phyloP scores from a whole-genome alignment of 805 yeast species.

The Wickerhamiella musiphila region DNA sequence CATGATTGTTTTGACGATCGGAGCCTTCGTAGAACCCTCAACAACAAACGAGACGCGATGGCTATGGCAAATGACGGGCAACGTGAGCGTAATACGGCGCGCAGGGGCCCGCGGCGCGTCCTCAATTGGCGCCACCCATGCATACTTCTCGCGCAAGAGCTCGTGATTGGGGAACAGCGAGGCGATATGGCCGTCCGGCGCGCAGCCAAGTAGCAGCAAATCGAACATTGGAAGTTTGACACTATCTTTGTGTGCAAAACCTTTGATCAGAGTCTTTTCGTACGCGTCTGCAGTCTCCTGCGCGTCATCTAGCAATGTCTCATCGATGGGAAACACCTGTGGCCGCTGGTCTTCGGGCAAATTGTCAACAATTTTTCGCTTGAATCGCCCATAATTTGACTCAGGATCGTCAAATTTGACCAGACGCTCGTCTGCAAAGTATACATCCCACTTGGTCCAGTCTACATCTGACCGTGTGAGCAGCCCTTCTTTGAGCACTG shows the following conservation, averaged over 20 bases:
- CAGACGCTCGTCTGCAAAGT: conserved; percentile 89
- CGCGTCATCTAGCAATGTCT: conserved; percentile 35
- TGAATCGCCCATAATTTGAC: conserved; percentile 81
- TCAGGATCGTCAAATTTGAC: conserved; percentile 74
- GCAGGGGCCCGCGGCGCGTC: conserved; percentile 83
- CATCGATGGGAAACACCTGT: conserved; percentile 69
- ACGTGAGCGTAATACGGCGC: conserved; percentile 72
- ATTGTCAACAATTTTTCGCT: conserved; percentile 60
- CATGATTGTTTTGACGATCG: conserved; percentile 76
- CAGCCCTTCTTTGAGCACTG: conserved; percentile 74
- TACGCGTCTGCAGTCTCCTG: conserved; percentile 90
- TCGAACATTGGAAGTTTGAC: conserved; percentile 94
- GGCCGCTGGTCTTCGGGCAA: conserved; percentile 42
- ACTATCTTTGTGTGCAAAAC: conserved; percentile 90
- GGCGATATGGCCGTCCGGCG: conserved; percentile 97
- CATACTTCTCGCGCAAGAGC: conserved; percentile 70
- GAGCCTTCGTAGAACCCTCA: conserved; percentile 91
- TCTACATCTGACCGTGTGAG: conserved; percentile 56
- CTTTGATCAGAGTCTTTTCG: conserved; percentile 69
- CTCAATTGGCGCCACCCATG: conserved; percentile 89
- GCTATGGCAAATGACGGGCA: conserved; percentile 90
- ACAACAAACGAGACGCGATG: conserved; percentile 87
- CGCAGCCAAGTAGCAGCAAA: conserved; percentile 80
- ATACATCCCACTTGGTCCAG: conserved; percentile 92
- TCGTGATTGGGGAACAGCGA: conserved; percentile 91